Evolutionary conservation across 768 basidiomycete species (phyloP), one percentile per base, ranked within the genome.

Genomic region (Fistulinella prunicolor): DNA sequence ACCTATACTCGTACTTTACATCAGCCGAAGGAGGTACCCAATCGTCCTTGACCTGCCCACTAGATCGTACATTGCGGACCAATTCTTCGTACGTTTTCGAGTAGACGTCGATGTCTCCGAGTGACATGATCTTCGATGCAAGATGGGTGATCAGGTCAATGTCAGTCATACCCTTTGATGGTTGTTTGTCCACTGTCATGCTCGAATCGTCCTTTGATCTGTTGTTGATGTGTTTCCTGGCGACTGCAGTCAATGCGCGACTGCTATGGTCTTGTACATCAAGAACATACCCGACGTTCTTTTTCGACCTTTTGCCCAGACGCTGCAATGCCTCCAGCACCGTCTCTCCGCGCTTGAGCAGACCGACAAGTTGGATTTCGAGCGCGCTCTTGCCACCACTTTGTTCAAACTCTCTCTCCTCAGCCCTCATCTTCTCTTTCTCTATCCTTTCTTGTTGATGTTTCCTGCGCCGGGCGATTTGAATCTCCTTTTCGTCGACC

Each of bases 281-380:
- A 40, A 37, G 40, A 6, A 57, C 64, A 9, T 53, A 60, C 65
- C 58, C 67, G 28, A 42, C 46, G 49, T 40, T 63, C 67, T 61
- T 82, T 66, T 83, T 88, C 36, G 82, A 78, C 57, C 77, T 77
- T 17, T 13, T 69, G 9, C 95, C 95, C 4, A 98, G 69, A 17
- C 96, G 80, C 57, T 92, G 89, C 38, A 99, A 68, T 13, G 92
- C 91, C 62, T 92, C 89, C 26, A 97, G 71, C 2, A 97, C 86
- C 0, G 89, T 89, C 67, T 98, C 96, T 2, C 94, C 92, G 58
- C 87, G 85, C 68, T 88, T 87, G 59, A 98, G 76, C 68, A 87
- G 73, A 9, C 73, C 70, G 3, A 96, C 71, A 2, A 98, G 74
- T 53, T 88, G 73, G 53, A 75, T 72, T 61, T 90, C 82, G 56